These are phyloP conservation scores for Ceratocystis colombiana DNA, from an alignment of 2,329 filamentous ascomycete species.

Conservation along the genomic window DNA sequence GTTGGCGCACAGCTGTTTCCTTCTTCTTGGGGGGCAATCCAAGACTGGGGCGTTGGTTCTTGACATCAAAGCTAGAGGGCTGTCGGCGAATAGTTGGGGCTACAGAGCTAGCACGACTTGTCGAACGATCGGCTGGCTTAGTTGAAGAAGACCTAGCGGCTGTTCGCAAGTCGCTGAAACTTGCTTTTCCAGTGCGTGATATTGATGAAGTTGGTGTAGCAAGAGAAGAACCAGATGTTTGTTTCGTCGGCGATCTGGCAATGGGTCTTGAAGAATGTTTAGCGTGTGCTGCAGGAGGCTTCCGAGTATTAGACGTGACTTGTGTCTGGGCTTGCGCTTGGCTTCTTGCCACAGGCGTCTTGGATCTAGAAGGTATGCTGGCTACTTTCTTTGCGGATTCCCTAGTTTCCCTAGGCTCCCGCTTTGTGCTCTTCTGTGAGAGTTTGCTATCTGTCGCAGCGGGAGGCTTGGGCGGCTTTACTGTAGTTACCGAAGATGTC, in stretches of 20 bases:
- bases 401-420: background rate
- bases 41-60: slow-evolving; percentile 42
- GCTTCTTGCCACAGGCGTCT: slow-evolving; percentile 30
- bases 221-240: slow-evolving; percentile 55
- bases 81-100: slow-evolving; percentile 36
- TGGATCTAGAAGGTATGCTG: background rate
- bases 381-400: background rate
- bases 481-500: background rate
- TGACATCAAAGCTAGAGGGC: slow-evolving; percentile 35
- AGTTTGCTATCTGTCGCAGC: background rate
- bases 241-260: slow-evolving; percentile 58
- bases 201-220: slow-evolving; percentile 49
- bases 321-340: slow-evolving; percentile 30
- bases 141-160: slow-evolving; percentile 33
- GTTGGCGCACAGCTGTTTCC: slow-evolving; percentile 39
- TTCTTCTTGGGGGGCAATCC: slow-evolving; percentile 50
- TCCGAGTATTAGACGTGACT: slow-evolving; percentile 35
- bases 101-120: slow-evolving; percentile 39
- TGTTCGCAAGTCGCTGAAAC: slow-evolving; percentile 29
- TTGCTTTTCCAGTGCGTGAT: slow-evolving; percentile 21
- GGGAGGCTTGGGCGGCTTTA: background rate
- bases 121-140: slow-evolving; percentile 35
- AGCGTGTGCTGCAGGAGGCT: slow-evolving; percentile 37
- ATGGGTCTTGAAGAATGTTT: slow-evolving; percentile 32
- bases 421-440: background rate